Evolutionary conservation across 1,284 basidiomycete species (phyloP), one percentile per base, ranked within the genome.

Genomic region (Mycena sp.): DNA sequence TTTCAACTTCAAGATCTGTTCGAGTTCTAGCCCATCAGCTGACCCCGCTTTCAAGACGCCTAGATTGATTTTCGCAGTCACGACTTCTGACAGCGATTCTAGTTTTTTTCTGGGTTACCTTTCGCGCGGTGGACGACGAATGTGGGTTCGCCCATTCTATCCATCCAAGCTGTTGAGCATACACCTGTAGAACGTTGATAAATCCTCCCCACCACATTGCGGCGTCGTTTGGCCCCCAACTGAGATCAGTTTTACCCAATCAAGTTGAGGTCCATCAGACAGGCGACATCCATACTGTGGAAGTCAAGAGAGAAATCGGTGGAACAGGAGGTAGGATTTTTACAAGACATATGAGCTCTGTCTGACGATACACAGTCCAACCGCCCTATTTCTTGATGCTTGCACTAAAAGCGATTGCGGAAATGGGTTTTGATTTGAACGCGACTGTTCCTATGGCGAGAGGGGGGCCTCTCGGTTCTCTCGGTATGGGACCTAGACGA

Each of bases 61-160:
- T 38, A 86, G 86, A 19, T 80, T 91, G 25, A 77, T 92, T 51
- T 92, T 87, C 67, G 80, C 82, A 67, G 80, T 83, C 32, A 77
- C 78, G 12, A 71, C 75, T 25, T 77, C 81, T 10, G 87, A 89
- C 65, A 61, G 63, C n/a, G 71, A 76, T 10, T 78, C 84, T 0
- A 76, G 82, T 49, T 88, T 91, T 73, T 90, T 92, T 70, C 73
- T 88, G 17, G 85, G 85, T 25, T 84, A 82, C 70, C 81, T 91
- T 70, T 87, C 86, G 19, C 62, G 65, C 17, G 40, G 60, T 12
- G 65, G 65, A 44, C 58, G 65, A 23, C 52, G 65, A 59, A 29
- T 58, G 65, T 67, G 23, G 3, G 65, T 60, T 25, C 37, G 26
- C 17, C 3, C 10, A 28, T 38, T 28, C 37, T 26, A n/a, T 9